Evolutionary conservation across 2,329 filamentous ascomycete genomes (phyloP).

Genomic region (Chaetothyriales sp.): DNA sequence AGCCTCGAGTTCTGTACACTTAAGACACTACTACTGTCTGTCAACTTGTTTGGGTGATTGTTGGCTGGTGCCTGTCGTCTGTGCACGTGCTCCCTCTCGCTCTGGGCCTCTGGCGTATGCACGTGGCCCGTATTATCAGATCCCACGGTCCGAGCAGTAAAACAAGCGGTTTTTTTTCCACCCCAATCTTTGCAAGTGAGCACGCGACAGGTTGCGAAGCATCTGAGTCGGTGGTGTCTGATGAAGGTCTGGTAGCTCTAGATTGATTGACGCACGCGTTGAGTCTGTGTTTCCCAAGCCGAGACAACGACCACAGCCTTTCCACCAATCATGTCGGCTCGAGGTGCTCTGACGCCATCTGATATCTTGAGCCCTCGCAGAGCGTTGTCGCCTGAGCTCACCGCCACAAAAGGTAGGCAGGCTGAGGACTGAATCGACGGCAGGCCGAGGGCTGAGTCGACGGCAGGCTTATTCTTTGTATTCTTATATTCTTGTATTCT

Average conservation of each 20-base stretch:
- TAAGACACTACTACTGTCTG: not conserved
- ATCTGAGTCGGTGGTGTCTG: not conserved
- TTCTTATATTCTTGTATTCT: too few species aligned
- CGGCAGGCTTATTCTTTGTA: too few species aligned
- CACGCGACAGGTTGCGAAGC: not conserved
- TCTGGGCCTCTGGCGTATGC: too few species aligned
- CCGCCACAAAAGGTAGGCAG: not conserved
- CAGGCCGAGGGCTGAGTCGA: too few species aligned
- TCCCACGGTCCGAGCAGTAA: not conserved
- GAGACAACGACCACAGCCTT: not conserved
- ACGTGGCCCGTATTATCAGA: not conserved
- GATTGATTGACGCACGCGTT: too few species aligned
- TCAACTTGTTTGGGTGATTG: not conserved
- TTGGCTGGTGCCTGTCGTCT: not conserved
- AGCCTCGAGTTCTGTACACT: not conserved
- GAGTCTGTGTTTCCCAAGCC: not conserved
- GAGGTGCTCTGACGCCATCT: not conserved
- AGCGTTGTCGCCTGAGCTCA: not conserved
- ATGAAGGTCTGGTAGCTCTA: not conserved
- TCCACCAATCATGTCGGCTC: not conserved
- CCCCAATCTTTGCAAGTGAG: not conserved
- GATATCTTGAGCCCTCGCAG: not conserved
- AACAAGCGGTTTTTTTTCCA: not conserved
- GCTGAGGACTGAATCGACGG: too few species aligned
- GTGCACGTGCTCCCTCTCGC: not conserved